These are phyloP conservation scores for Byssoonygena ceratinophila DNA, from an alignment of 2,329 filamentous ascomycete species.

Conservation along the genomic window DNA sequence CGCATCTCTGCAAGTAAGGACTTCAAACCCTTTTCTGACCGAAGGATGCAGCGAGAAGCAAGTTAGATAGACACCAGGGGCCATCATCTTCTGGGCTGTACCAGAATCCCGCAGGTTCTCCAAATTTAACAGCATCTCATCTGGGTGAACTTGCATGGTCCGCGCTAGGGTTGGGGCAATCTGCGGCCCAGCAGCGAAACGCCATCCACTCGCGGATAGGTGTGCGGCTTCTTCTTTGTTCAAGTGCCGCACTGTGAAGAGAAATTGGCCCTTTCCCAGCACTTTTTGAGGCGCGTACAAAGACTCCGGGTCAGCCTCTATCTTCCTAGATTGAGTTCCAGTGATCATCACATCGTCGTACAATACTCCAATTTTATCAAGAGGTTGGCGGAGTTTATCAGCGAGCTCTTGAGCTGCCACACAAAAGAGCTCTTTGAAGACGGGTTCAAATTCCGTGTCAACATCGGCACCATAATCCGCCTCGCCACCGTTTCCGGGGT, in stretches of 20 bases:
- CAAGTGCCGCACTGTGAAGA: slow-evolving; percentile 64
- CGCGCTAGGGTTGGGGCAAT: slow-evolving; percentile 58
- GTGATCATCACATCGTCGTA: slow-evolving; percentile 69
- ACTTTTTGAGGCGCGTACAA: slow-evolving; percentile 24
- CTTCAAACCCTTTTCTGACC: slow-evolving; percentile 51
- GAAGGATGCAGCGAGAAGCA: slow-evolving; percentile 38
- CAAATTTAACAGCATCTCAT: slow-evolving; percentile 52
- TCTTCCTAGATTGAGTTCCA: slow-evolving; percentile 33
- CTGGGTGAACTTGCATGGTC: slow-evolving; percentile 61
- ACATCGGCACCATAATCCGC: slow-evolving; percentile 40
- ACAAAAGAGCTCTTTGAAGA: slow-evolving; percentile 77
- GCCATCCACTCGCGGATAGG: slow-evolving; percentile 61
- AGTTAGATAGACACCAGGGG: slow-evolving; percentile 34
- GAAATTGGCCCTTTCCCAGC: slow-evolving; percentile 62
- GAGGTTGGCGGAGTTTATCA: slow-evolving; percentile 50
- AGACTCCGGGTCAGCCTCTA: slow-evolving; percentile 31
- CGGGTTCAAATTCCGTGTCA: slow-evolving; percentile 59
- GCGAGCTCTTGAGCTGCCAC: slow-evolving; percentile 66
- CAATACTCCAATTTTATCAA: slow-evolving; percentile 56
- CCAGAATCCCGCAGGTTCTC: slow-evolving; percentile 52
- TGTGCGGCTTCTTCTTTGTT: slow-evolving; percentile 49
- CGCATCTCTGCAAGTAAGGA: slow-evolving; percentile 48
- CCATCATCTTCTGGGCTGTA: slow-evolving; percentile 18
- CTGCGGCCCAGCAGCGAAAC: slow-evolving; percentile 62
- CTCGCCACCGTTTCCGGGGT: slow-evolving; percentile 35